Conservation (phyloP, 1,284 basidiomycete genomes). For the Acaromyces ingoldii region DNA sequence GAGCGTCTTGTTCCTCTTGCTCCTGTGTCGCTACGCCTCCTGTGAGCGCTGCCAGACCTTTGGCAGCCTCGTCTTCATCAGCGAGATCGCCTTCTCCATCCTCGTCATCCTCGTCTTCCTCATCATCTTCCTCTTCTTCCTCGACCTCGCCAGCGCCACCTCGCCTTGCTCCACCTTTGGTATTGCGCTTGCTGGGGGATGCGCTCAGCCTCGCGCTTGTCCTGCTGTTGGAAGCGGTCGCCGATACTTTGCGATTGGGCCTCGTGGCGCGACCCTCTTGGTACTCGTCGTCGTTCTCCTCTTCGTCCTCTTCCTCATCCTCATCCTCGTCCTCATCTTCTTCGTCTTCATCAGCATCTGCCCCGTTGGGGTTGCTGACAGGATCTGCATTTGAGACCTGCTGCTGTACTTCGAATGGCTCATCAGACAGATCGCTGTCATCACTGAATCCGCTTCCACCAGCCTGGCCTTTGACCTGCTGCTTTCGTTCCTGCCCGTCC, state of each 20-base stretch:
- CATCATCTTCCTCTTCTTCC: constrained; percentile 10
- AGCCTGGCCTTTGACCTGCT: neutral
- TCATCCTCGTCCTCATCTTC: constrained; percentile 13
- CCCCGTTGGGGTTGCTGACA: too few relatives aligned
- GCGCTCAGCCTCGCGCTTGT: neutral
- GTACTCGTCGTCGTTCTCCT: constrained; percentile 9
- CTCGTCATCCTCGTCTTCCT: constrained; percentile 11
- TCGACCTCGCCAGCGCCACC: constrained; percentile 6
- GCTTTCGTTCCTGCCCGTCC: neutral
- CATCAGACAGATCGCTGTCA: constrained; percentile 31
- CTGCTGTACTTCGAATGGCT: too few relatives aligned
- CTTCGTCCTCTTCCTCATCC: constrained; percentile 8
- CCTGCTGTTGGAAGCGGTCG: too few relatives aligned
- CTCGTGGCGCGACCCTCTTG: constrained; percentile 4
- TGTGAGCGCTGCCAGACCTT: constrained; percentile 32
- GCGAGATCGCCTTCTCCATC: constrained; percentile 8
- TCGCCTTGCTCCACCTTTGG: neutral
- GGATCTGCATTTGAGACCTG: too few relatives aligned
- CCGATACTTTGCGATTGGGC: too few relatives aligned
- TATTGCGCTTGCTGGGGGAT: neutral
- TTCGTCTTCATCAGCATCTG: constrained; percentile 6
- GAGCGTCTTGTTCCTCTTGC: constrained; percentile 2
- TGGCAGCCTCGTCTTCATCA: constrained; percentile 36
- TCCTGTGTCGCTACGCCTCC: constrained; percentile 11
- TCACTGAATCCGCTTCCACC: constrained; percentile 19